A percentile compares a stretch with the other conserved stretches of the same genome.
Conservation (phyloP, 305 asterid genomes). For the Euphrasia arctica region DNA sequence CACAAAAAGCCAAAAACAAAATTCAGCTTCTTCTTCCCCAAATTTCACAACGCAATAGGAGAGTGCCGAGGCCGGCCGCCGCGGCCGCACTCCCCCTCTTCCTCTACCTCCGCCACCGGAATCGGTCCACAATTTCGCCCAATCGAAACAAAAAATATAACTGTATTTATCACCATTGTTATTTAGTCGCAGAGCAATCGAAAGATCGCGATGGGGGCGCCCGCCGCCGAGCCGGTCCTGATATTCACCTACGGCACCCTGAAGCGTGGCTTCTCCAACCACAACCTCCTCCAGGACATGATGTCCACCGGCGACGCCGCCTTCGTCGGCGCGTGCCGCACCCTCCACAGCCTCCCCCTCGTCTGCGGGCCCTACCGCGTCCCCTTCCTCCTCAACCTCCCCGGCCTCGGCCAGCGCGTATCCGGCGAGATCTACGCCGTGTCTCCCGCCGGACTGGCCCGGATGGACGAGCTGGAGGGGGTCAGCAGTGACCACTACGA, state of each 20-base stretch:
- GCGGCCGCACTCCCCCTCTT: background rate
- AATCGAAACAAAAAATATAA: background rate
- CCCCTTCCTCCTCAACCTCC: constrained; percentile 77
- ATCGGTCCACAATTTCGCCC: background rate
- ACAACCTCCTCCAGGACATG: constrained; percentile 51
- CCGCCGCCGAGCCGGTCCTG: constrained; percentile 28
- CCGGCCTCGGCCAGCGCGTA: constrained; percentile 53
- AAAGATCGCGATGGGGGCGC: constrained; percentile 22
- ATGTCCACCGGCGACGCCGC: constrained; percentile 66
- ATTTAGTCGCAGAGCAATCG: background rate
- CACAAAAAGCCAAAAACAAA: background rate
- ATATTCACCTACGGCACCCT: constrained; percentile 79
- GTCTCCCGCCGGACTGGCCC: constrained; percentile 39
- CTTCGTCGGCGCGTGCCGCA: constrained; percentile 47
- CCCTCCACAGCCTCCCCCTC: constrained; percentile 51
- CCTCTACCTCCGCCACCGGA: too few relatives aligned
- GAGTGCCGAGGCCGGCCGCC: background rate
- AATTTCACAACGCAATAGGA: background rate
- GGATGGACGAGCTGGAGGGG: constrained; percentile 78
- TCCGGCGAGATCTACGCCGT: constrained; percentile 72
- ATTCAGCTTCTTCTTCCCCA: background rate
- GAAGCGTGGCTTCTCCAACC: constrained; percentile 76
- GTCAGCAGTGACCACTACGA: constrained; percentile 57
- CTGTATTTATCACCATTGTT: background rate
- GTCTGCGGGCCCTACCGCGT: constrained; percentile 82